Percentiles rank a stretch among this genome's conserved stretches.
These are phyloP conservation scores for Gossypium australe DNA, from an alignment of 345 rosid genomes.

Conservation along the genomic window DNA sequence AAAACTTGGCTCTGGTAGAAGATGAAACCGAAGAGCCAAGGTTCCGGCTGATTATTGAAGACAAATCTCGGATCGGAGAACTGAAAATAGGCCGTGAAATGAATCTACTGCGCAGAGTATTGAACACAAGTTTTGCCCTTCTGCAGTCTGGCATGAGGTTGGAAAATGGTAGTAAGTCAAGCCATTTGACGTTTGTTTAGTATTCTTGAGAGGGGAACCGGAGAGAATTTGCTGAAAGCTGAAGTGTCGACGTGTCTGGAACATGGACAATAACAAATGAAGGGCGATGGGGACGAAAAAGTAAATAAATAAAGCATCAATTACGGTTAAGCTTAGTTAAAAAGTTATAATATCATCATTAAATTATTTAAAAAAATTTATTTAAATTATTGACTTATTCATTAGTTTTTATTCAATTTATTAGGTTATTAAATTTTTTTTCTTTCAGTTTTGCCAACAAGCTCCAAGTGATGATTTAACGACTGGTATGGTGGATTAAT, in stretches of 20 bases:
- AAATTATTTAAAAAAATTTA: too few species aligned
- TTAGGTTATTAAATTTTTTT: too few species aligned
- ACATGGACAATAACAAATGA: neutral
- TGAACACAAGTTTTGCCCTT: constrained; percentile 42
- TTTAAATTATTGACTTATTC: too few species aligned
- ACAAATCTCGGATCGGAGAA: constrained; percentile 27
- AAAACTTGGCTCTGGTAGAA: constrained; percentile 27
- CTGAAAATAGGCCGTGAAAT: constrained; percentile 28
- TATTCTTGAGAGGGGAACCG: neutral
- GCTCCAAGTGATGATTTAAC: fast-evolving
- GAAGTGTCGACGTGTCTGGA: neutral
- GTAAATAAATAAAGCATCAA: too few species aligned
- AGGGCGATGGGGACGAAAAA: neutral
- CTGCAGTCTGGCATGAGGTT: constrained; percentile 47
- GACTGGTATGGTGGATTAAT: fast-evolving
- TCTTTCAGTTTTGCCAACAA: too few species aligned
- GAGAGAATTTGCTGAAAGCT: neutral
- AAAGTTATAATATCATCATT: too few species aligned
- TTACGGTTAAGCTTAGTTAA: too few species aligned
- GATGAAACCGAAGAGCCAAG: constrained; percentile 24
- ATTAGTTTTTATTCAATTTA: too few species aligned
- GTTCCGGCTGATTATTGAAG: constrained; percentile 24
- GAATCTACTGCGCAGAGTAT: constrained; percentile 37
- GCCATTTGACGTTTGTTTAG: neutral
- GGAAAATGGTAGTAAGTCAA: neutral